Conservation (phyloP, 305 asterid genomes). For the Fraxinus paxiana region DNA sequence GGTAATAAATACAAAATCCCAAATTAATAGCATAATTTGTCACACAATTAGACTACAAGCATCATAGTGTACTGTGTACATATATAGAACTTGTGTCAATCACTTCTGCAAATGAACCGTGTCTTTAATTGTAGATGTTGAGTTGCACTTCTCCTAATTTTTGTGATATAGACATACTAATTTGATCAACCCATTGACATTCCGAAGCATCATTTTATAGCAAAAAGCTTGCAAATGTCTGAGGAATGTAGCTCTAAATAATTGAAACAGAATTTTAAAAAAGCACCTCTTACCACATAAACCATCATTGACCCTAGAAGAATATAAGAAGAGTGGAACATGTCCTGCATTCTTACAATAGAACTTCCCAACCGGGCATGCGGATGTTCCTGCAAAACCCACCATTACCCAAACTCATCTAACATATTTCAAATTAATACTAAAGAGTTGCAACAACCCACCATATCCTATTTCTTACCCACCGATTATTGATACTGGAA, state of each 20-base stretch:
- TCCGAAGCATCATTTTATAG: not conserved
- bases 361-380: constrained; percentile 84
- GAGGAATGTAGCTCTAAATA: not conserved
- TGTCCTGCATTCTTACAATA: constrained; percentile 87
- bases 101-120: not conserved
- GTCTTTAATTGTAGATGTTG: not conserved
- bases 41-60: not conserved
- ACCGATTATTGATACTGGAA: not conserved
- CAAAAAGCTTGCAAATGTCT: not conserved
- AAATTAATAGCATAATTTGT: not conserved
- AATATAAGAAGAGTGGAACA: constrained; percentile 53
- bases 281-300: constrained; percentile 63
- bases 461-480: not conserved
- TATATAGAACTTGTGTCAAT: not conserved
- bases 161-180: not conserved
- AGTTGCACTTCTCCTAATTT: not conserved
- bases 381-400: constrained; percentile 77
- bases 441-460: not conserved
- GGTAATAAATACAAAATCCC: not conserved
- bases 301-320: constrained; percentile 92
- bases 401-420: constrained; percentile 16
- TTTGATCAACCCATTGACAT: not conserved
- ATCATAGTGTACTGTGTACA: not conserved
- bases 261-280: not conserved
- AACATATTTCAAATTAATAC: not conserved